A percentile compares a stretch with the other conserved stretches of the same genome.
Conservation (phyloP, 129 eudicot species). For the Dittrichia graveolens region DNA sequence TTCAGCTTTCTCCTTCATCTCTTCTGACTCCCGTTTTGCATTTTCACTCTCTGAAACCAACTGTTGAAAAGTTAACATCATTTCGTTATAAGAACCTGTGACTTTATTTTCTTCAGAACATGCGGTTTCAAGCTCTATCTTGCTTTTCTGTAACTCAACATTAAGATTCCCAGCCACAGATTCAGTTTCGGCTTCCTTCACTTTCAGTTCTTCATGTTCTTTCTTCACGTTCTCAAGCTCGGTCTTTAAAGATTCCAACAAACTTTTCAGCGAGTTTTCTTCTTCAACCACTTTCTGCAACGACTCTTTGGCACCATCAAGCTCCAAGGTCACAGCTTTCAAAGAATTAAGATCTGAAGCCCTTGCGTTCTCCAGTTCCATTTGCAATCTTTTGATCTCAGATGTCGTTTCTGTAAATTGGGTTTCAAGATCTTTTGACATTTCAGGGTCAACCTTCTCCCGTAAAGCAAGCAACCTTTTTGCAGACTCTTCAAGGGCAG, state of each 20-base stretch:
- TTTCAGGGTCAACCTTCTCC: conserved; percentile 58
- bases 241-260: conserved; percentile 64
- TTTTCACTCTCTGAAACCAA: conserved; percentile 59
- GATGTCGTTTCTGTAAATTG: conserved; percentile 51
- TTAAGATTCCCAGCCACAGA: conserved; percentile 67
- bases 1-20: conserved; percentile 64
- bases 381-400: conserved; percentile 52
- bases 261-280: conserved; percentile 56
- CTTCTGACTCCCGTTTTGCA: conserved; percentile 68
- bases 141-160: conserved; percentile 68
- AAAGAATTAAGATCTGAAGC: conserved; percentile 69
- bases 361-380: conserved; percentile 52
- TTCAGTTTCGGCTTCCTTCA: conserved; percentile 76
- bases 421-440: conserved; percentile 48
- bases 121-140: conserved; percentile 70
- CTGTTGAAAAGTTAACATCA: conserved; percentile 63
- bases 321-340: conserved; percentile 54
- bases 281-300: conserved; percentile 73
- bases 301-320: conserved; percentile 83
- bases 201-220: conserved; percentile 67
- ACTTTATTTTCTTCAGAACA: conserved; percentile 67
- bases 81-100: conserved; percentile 64
- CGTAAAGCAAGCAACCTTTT: conserved; percentile 58
- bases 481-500: conserved; percentile 66
- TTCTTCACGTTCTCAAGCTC: conserved; percentile 65